Base-by-base conservation (phyloP, 331 rosid species). In the Dryas integrifolia region DNA sequence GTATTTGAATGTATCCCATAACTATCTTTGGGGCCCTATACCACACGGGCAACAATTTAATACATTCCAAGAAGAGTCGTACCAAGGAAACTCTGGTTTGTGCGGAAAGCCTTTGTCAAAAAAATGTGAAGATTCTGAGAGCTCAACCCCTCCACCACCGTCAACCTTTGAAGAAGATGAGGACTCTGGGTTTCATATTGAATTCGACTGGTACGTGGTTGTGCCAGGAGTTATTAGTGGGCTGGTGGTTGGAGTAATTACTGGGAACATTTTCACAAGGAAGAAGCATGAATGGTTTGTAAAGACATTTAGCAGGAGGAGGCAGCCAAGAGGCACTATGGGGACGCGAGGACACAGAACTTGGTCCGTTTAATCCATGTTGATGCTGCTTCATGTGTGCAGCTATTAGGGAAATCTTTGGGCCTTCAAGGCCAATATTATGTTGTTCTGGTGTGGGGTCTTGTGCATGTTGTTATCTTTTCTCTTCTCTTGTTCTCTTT, bases 11-110 rank as follows among this genome's bases (percentile, higher is more conserved):
- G 82, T 73, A 11, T 58, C 83, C 24, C 38, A 73, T 6, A 79
- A 67, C 47, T 6, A 12, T 24, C 67, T 79, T 30, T n/a, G 8
- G 0, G 83, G 83, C 6, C 18, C 66, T 26, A 68, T 73, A 0
- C 75, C 79, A 67, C 60, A 67, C 3, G 83, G 75, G 11, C 48
- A 45, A 9, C 75, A 79, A 21, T 52, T 73, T 50, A 55, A 48
- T 12, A 73, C 75, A 5, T 79, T 73, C 49, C 35, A 24, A 3
- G 46, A n/a, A 14, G 39, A 15, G 11, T 73, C 70, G 1, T 79
- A 9, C 35, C 53, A 52, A 9, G 80, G 63, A 10, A 80, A 74
- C 26, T 7, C 26, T 4, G 69, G 76, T 7, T 15, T 68, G 12
- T 53, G 79, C 53, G 79, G 72, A 9, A 35, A 12, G 4, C 83